Percentiles rank a stretch among this genome's conserved stretches.
Evolutionary conservation across 2,329 filamentous ascomycete genomes (phyloP).

Genomic region (Neoascochyta sp.): DNA sequence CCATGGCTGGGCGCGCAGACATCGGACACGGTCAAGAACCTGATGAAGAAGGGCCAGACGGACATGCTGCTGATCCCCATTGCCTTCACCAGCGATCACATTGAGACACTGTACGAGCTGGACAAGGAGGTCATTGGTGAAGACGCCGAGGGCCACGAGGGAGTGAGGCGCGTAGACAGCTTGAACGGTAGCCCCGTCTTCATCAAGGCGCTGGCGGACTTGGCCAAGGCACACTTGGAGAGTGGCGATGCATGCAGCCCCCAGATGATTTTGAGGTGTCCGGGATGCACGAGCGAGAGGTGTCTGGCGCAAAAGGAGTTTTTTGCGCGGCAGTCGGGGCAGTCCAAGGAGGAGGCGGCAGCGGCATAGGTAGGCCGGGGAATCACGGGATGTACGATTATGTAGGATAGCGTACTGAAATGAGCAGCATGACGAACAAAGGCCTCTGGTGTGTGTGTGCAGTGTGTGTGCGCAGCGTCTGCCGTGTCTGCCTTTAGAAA

Average conservation of each 20-base stretch:
- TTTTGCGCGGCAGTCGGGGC: constrained; percentile 49
- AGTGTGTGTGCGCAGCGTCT: not conserved
- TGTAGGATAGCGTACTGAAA: constrained; percentile 11
- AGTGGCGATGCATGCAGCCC: constrained; percentile 67
- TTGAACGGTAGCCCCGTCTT: constrained; percentile 89
- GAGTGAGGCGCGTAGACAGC: constrained; percentile 82
- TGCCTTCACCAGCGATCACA: constrained; percentile 98
- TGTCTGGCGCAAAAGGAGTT: constrained; percentile 75
- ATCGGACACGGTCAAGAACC: constrained; percentile 77
- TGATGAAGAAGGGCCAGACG: constrained; percentile 85
- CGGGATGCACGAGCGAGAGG: constrained; percentile 84
- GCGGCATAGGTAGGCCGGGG: constrained; percentile 9
- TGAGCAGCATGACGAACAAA: too few relatives aligned
- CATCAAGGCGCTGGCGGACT: constrained; percentile 81
- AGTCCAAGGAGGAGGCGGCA: constrained; percentile 14
- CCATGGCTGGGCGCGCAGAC: constrained; percentile 97
- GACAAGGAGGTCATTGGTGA: constrained; percentile 94
- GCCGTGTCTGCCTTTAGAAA: too few relatives aligned
- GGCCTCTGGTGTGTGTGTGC: not conserved
- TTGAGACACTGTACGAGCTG: constrained; percentile 92
- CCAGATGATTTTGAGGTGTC: constrained; percentile 89
- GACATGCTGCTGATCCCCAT: constrained; percentile 91
- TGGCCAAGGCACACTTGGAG: constrained; percentile 75
- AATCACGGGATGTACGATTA: constrained; percentile 4
- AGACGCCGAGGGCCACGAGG: constrained; percentile 51